phyloP scores from a whole-genome alignment of 2,329 filamentous ascomycete species.

The Monilinia laxa region DNA sequence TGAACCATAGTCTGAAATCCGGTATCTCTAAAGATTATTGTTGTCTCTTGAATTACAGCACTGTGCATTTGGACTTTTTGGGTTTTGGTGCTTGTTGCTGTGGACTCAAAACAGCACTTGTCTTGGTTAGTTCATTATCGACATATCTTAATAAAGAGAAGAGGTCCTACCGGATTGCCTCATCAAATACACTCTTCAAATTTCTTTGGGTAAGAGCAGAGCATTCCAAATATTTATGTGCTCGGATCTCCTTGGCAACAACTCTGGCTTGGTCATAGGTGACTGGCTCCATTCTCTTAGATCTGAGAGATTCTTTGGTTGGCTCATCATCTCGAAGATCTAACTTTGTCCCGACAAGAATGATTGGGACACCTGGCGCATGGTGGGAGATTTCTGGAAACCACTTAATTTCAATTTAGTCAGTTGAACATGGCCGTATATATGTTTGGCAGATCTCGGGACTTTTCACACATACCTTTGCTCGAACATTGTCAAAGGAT shows the following conservation, averaged over 20 bases:
- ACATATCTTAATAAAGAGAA: background rate
- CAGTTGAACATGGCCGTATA: constrained; percentile 20
- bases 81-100: constrained; percentile 56
- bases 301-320: constrained; percentile 77
- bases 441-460: constrained; percentile 3
- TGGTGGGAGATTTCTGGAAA: constrained; percentile 97
- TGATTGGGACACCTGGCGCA: constrained; percentile 91
- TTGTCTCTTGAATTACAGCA: constrained; percentile 51
- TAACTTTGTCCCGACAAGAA: constrained; percentile 94
- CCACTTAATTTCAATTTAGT: constrained; percentile 60
- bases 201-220: constrained; percentile 95
- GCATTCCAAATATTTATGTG: constrained; percentile 97
- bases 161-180: constrained; percentile 82
- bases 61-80: constrained; percentile 67
- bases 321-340: constrained; percentile 87
- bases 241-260: constrained; percentile 90
- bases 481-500: constrained; percentile 98
- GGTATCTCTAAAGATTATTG: background rate
- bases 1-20: background rate
- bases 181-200: constrained; percentile 97
- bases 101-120: constrained; percentile 70
- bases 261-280: constrained; percentile 87
- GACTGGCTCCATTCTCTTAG: constrained; percentile 97
- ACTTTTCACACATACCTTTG: constrained; percentile 68
- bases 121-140: constrained; percentile 17